Conservation (phyloP, 169 alveolate genomes). For the Plasmodium fragile region DNA sequence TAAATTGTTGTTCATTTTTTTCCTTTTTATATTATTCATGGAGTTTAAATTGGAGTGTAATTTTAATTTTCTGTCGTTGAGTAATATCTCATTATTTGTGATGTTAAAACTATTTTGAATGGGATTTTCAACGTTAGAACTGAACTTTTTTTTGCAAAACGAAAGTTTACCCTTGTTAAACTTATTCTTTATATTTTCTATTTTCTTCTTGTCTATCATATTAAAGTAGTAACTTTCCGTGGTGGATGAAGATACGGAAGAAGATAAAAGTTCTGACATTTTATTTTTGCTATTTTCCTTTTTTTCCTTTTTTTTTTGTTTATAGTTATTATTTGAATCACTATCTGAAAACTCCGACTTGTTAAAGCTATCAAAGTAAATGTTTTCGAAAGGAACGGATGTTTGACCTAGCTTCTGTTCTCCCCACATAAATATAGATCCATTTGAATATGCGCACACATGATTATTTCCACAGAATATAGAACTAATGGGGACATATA, state of each 20-base stretch:
- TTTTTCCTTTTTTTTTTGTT: constrained; percentile 19
- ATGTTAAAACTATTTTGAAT: constrained; percentile 54
- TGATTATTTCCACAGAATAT: constrained; percentile 69
- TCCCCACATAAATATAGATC: constrained; percentile 76
- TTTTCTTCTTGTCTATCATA: constrained; percentile 53
- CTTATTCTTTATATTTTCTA: constrained; percentile 37
- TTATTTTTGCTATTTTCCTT: constrained; percentile 29
- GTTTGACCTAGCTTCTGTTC: constrained; percentile 74
- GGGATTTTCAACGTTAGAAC: constrained; percentile 48
- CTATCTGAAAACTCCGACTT: constrained; percentile 39
- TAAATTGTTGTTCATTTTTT: constrained; percentile 53
- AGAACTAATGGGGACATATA: constrained; percentile 68
- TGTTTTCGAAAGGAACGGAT: constrained; percentile 68
- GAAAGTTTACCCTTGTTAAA: constrained; percentile 46
- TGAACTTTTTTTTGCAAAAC: constrained; percentile 46
- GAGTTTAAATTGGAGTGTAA: constrained; percentile 44
- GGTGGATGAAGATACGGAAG: constrained; percentile 19
- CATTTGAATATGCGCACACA: constrained; percentile 75
- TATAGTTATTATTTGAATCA: constrained; percentile 52
- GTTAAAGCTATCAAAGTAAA: constrained; percentile 48
- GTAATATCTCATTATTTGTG: constrained; percentile 52
- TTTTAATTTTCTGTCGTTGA: constrained; percentile 47
- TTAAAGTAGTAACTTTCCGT: constrained; percentile 42
- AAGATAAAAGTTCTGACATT: constrained; percentile 17
- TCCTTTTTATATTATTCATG: constrained; percentile 27